A percentile compares a stretch with the other conserved stretches of the same genome.
These are phyloP conservation scores for Austroboletus eburneus DNA, from an alignment of 768 basidiomycete species.

Conservation along the genomic window DNA sequence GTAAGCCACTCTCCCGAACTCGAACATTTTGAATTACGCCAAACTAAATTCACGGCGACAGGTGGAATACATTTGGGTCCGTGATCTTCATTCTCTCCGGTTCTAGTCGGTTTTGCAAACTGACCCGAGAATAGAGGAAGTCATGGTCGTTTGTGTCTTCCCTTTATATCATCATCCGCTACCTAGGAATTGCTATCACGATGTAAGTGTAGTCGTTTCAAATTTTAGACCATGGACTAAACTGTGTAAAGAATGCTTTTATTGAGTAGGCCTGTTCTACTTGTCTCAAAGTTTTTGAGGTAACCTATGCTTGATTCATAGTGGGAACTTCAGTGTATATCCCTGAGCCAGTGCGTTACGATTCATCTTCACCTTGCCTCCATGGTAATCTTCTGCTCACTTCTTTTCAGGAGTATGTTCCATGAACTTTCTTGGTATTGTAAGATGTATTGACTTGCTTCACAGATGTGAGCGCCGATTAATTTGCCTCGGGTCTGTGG, in stretches of 20 bases:
- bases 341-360: conserved; percentile 4
- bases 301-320: neutral
- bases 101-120: neutral
- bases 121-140: neutral
- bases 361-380: neutral
- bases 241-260: neutral
- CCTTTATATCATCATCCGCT: conserved; percentile 8
- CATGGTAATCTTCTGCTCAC: neutral
- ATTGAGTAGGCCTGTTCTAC: neutral
- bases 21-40: too few species aligned
- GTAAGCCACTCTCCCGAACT: conserved; percentile 1
- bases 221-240: neutral
- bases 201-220: conserved; percentile 2
- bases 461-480: conserved; percentile 2
- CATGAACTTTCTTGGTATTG: neutral
- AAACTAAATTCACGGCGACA: neutral
- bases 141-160: conserved; percentile 7
- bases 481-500: neutral
- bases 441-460: neutral
- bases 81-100: neutral
- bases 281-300: neutral
- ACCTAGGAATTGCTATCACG: conserved; percentile 4
- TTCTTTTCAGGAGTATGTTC: conserved; percentile 1
- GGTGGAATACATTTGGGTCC: conserved; percentile 5
- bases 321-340: neutral